Conservation (phyloP, 2,329 filamentous ascomycete genomes). For the Domatiomyces catenatus region DNA sequence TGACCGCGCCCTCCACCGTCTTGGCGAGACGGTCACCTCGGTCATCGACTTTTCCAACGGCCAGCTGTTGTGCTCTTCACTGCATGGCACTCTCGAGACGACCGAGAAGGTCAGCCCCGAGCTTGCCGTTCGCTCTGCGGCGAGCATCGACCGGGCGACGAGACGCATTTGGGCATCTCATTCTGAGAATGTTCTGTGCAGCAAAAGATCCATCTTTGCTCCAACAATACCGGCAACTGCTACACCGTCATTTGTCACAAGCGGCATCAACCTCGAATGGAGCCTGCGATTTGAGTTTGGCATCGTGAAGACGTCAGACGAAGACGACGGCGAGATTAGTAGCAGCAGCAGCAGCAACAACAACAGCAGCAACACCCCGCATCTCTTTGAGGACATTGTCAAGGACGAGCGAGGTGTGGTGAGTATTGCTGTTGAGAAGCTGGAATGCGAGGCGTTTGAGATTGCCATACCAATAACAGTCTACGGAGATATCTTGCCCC, state of each 20-base stretch:
- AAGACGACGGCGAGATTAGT: slow-evolving; percentile 18
- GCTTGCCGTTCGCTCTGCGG: slow-evolving; percentile 68
- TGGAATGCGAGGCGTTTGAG: slow-evolving; percentile 81
- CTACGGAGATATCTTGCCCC: slow-evolving; percentile 45
- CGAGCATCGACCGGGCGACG: slow-evolving; percentile 75
- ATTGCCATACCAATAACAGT: slow-evolving; percentile 71
- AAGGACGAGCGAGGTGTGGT: slow-evolving; percentile 65
- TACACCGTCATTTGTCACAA: slow-evolving; percentile 85
- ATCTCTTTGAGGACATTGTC: slow-evolving; percentile 63
- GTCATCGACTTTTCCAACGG: slow-evolving; percentile 69
- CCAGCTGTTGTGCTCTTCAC: slow-evolving; percentile 56
- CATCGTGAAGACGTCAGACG: slow-evolving; percentile 41
- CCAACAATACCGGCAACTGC: slow-evolving; percentile 66
- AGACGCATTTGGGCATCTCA: slow-evolving; percentile 62
- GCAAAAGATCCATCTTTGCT: slow-evolving; percentile 61
- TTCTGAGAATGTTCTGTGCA: slow-evolving; percentile 70
- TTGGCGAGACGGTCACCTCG: slow-evolving; percentile 75
- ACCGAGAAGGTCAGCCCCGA: slow-evolving; percentile 66
- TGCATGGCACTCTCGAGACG: slow-evolving; percentile 73
- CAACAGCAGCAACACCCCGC: slow-evolving; percentile 22
- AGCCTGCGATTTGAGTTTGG: slow-evolving; percentile 85
- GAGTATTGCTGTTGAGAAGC: slow-evolving; percentile 59
- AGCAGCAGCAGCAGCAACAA: slow-evolving; percentile 12
- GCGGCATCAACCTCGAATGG: slow-evolving; percentile 76
- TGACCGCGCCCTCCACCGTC: slow-evolving; percentile 69